Evolutionary conservation across 345 rosid genomes (phyloP), one percentile per base, ranked within the genome.

Genomic region (Citrus hindsii): DNA sequence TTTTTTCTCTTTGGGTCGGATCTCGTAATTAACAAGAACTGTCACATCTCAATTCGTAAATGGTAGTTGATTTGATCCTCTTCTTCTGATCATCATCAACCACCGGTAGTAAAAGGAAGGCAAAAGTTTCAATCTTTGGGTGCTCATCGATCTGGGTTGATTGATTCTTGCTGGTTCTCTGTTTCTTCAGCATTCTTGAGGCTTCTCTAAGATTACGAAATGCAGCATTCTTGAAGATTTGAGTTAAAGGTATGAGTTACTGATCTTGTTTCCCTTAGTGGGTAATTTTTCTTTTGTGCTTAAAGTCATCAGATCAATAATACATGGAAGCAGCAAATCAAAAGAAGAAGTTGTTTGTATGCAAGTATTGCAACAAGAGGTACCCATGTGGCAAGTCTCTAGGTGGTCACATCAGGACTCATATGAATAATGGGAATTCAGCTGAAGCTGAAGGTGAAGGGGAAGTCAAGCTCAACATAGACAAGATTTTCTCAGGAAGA

Each of bases 391-490:
- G 96, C 35, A 94, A 92, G 87, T 91, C 97, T 69, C 88, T 94
- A 21, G 97, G 98, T 55, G 96, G 98, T 70, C 98, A 94, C 81
- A 88, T 94, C 74, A 89, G 97, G 87, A 91, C 93, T 86, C 98
- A 94, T 79, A 85, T 82, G 84, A 89, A 84, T 65, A 71, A 68
- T 65, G 79, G 82, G 62, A 84, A 80, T 63, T 87, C 88, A 72
- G 62, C 67, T 80, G 82, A 80, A 79, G 79, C 84, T 37, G 86
- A 80, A 71, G 90, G 79, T 2, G 88, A 80, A 58, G 46, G 78
- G 7, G 90, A 81, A 21, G 58, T 82, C 68, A 83, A 84, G 69
- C 76, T 83, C 80, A 83, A 78, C 55, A 7, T 62, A n/a, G 84
- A 69, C 85, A 77, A 75, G 73, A 69, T 38, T 79, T 32, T 81